Evolutionary conservation across 2,329 filamentous ascomycete species (phyloP).

Genomic region (Penicillium psychrosexuale): DNA sequence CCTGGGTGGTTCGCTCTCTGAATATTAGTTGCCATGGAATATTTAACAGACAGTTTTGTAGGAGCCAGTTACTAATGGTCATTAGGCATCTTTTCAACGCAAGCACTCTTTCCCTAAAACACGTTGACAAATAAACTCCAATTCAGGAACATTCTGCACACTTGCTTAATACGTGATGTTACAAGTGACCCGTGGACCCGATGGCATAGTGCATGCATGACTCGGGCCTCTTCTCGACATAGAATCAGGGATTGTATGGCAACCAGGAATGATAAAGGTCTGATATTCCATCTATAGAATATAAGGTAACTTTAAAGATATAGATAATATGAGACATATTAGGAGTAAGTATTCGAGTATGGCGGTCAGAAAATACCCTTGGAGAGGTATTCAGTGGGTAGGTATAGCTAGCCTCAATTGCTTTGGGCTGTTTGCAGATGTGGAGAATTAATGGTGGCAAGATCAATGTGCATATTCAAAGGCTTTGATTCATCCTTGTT

Average conservation of each 20-base stretch:
- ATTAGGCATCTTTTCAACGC: too few species aligned
- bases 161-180: too few species aligned
- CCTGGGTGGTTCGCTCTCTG: too few species aligned
- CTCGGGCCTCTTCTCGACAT: background rate
- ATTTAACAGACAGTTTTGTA: too few species aligned
- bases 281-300: background rate
- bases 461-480: slow-evolving; percentile 2
- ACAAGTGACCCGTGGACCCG: background rate
- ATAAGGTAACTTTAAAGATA: background rate
- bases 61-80: too few species aligned
- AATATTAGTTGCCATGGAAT: too few species aligned
- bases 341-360: background rate
- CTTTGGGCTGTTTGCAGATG: background rate
- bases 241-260: background rate
- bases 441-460: slow-evolving; percentile 2
- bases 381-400: background rate
- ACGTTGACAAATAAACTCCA: too few species aligned
- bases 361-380: background rate
- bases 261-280: background rate
- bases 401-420: background rate
- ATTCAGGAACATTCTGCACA: too few species aligned
- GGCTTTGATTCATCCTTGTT: background rate
- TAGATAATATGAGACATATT: background rate
- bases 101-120: too few species aligned
- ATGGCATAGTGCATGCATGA: background rate